Conservation (phyloP, 352 stramenopile species). For the Phytopythium cucurbitacearum region DNA sequence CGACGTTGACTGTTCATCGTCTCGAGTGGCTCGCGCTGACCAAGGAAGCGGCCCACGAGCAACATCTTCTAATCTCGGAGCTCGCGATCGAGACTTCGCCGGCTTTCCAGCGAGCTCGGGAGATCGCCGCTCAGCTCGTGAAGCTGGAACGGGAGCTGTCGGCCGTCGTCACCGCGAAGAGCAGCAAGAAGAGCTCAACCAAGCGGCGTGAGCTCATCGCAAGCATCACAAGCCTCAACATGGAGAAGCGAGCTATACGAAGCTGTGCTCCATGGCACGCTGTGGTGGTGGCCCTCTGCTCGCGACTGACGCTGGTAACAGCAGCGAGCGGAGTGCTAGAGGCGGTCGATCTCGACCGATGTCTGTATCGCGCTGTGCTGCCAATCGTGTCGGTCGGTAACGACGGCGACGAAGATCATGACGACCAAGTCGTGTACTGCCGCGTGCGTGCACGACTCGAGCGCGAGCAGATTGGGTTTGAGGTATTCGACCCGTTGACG, state of each 20-base stretch:
- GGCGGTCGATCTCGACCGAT: slow-evolving; percentile 28
- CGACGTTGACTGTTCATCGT: slow-evolving; percentile 17
- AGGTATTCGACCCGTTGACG: slow-evolving; percentile 30
- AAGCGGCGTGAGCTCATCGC: no score
- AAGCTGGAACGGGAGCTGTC: slow-evolving; percentile 3
- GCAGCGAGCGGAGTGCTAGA: slow-evolving; percentile 1
- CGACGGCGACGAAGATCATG: slow-evolving; percentile 12
- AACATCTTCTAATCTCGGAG: slow-evolving; percentile 26
- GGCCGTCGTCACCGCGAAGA: not conserved
- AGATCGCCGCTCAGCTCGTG: slow-evolving; percentile 9
- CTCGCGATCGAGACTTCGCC: slow-evolving; percentile 21
- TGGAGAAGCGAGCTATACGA: not conserved
- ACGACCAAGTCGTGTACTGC: slow-evolving; percentile 27
- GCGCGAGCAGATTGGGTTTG: slow-evolving; percentile 22
- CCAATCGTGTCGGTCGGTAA: slow-evolving; percentile 31
- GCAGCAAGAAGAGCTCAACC: no score
- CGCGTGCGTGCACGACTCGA: slow-evolving; percentile 26
- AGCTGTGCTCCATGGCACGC: slow-evolving; percentile 21
- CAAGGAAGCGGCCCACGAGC: slow-evolving; percentile 33
- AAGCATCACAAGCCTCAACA: no score
- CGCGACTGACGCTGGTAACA: slow-evolving; percentile 16
- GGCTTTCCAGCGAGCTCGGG: slow-evolving; percentile 3
- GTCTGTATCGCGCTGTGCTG: slow-evolving; percentile 31
- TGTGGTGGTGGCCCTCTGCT: slow-evolving; percentile 32
- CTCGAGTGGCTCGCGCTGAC: slow-evolving; percentile 42